phyloP scores from a whole-genome alignment of 345 rosid species.

The Barbarea vulgaris region DNA sequence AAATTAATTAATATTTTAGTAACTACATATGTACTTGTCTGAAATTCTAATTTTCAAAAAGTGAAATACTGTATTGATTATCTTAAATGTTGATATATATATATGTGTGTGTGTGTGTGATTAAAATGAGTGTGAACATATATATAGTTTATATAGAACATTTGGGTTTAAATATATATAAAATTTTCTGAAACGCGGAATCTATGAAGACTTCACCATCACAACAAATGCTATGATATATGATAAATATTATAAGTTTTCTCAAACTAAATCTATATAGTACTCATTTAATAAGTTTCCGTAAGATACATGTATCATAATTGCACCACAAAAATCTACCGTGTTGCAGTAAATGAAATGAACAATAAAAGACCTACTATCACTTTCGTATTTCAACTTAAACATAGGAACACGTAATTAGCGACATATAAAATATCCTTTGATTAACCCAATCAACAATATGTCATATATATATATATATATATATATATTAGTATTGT shows the following conservation, averaged over 20 bases:
- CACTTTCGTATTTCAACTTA: background rate
- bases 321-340: conserved; percentile 21
- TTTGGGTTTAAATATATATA: too few relatives aligned
- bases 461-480: background rate
- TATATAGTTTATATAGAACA: background rate
- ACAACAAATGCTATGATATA: background rate
- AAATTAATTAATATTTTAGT: background rate
- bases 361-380: background rate
- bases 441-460: background rate
- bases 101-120: too few relatives aligned
- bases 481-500: background rate
- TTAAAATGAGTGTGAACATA: background rate
- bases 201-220: conserved; percentile 13
- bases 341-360: background rate
- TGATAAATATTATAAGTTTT: background rate
- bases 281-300: background rate
- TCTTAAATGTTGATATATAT: background rate
- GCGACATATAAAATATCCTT: background rate
- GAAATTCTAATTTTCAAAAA: background rate
- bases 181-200: background rate
- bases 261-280: background rate
- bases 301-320: background rate
- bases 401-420: background rate
- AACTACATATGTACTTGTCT: background rate
- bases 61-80: background rate